Percentiles rank a stretch among this genome's conserved stretches.
phyloP scores from a whole-genome alignment of 495 filamentous ascomycete species.

The Talaromyces liani region DNA sequence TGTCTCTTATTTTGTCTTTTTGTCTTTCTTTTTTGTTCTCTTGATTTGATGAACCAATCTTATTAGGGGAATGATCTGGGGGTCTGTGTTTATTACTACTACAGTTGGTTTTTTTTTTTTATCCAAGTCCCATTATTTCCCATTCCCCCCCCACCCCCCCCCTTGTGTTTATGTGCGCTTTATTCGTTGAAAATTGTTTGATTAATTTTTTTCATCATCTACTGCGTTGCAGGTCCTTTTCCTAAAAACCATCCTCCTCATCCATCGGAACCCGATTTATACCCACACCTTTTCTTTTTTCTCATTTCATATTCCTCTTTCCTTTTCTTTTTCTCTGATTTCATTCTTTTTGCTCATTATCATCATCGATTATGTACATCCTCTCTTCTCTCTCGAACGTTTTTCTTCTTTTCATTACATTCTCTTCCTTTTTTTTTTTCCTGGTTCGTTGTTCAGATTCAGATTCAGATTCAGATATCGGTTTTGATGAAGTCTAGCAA shows the following conservation, averaged over 20 bases:
- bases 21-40: not conserved
- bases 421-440: not conserved
- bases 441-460: not conserved
- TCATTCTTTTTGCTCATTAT: not conserved
- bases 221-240: not conserved
- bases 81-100: not conserved
- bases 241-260: not conserved
- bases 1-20: not conserved
- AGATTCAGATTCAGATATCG: too few species aligned
- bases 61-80: not conserved
- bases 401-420: not conserved
- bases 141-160: too few species aligned
- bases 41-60: not conserved
- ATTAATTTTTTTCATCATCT: not conserved
- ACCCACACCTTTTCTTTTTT: constrained; percentile 10
- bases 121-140: not conserved
- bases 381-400: not conserved
- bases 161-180: not conserved
- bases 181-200: not conserved
- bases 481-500: not conserved
- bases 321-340: constrained; percentile 14
- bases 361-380: not conserved
- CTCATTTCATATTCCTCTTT: constrained; percentile 12
- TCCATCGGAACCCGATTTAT: not conserved
- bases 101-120: not conserved